Percentiles rank a stretch among this genome's conserved stretches.
Conservation (phyloP, 768 basidiomycete genomes). For the Boletellus sp. region DNA sequence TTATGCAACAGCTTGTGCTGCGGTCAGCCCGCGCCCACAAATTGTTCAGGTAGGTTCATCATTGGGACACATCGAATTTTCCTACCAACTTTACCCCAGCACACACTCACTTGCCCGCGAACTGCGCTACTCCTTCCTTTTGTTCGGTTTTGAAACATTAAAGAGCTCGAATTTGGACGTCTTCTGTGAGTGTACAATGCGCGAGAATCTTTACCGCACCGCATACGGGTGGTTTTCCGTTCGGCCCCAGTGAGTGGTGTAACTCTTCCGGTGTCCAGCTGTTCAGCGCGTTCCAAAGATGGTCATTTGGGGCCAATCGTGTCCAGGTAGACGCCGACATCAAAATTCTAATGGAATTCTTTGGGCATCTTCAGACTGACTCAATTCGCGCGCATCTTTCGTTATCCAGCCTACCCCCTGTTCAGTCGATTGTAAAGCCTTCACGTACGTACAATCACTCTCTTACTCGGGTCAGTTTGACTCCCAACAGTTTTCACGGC, state of each 20-base stretch:
- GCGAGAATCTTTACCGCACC: slow-evolving; percentile 71
- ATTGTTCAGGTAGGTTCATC: slow-evolving; percentile 61
- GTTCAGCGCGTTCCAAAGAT: slow-evolving; percentile 46
- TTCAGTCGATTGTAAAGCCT: slow-evolving; percentile 42
- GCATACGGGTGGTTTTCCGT: slow-evolving; percentile 94
- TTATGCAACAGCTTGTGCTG: slow-evolving; percentile 80
- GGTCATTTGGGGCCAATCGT: slow-evolving; percentile 94
- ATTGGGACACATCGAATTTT: neutral
- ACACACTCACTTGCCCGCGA: slow-evolving; percentile 92
- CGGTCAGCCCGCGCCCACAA: slow-evolving; percentile 71
- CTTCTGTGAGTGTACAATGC: slow-evolving; percentile 70
- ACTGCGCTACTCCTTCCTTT: slow-evolving; percentile 81
- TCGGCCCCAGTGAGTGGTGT: slow-evolving; percentile 73
- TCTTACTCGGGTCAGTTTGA: slow-evolving; percentile 3
- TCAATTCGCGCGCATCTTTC: slow-evolving; percentile 52
- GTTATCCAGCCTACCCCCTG: slow-evolving; percentile 60
- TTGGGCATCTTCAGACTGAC: slow-evolving; percentile 74
- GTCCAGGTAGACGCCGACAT: slow-evolving; percentile 88
- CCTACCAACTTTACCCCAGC: slow-evolving; percentile 39
- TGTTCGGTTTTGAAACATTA: slow-evolving; percentile 91
- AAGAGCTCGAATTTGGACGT: slow-evolving; percentile 85
- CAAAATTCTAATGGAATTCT: slow-evolving; percentile 81
- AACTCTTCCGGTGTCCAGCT: neutral
- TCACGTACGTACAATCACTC: slow-evolving; percentile 35
- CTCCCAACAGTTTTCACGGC: slow-evolving; percentile 47